Conservation (phyloP, 768 basidiomycete species). For the Daedaleopsis nitida region DNA sequence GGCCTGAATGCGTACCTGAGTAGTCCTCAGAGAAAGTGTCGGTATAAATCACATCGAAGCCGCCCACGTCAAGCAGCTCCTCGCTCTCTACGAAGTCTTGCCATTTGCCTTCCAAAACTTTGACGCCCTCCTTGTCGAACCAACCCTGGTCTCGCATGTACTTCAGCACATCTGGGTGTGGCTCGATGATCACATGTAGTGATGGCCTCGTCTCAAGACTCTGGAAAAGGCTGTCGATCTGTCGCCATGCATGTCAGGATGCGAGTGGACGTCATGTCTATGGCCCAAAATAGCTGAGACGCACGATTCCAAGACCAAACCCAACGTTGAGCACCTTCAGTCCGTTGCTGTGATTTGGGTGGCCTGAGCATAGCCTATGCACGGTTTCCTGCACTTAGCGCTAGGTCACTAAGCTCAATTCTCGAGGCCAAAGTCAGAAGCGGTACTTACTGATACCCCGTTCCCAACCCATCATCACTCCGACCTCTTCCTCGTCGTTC, state of each 20-base stretch:
- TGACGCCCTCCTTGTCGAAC: slow-evolving; percentile 75
- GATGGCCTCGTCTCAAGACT: slow-evolving; percentile 55
- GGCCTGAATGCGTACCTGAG: slow-evolving; percentile 39
- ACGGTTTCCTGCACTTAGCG: slow-evolving; percentile 77
- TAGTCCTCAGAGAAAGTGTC: slow-evolving; percentile 95
- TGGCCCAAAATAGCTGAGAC: slow-evolving; percentile 28
- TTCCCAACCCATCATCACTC: slow-evolving; percentile 99
- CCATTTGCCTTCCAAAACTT: slow-evolving; percentile 90
- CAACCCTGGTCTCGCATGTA: slow-evolving; percentile 79
- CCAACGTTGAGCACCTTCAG: slow-evolving; percentile 87
- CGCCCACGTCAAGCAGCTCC: slow-evolving; percentile 61
- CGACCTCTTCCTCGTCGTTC: slow-evolving; percentile 73
- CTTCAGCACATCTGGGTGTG: slow-evolving; percentile 88
- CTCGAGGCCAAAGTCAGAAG: background rate
- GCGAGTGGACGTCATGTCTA: background rate
- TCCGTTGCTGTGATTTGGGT: slow-evolving; percentile 45
- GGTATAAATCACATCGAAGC: slow-evolving; percentile 88
- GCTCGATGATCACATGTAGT: slow-evolving; percentile 89
- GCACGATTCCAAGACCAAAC: slow-evolving; percentile 90
- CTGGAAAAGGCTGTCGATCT: slow-evolving; percentile 90
- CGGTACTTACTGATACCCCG: slow-evolving; percentile 62
- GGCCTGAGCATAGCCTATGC: slow-evolving; percentile 53
- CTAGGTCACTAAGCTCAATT: slow-evolving; percentile 27
- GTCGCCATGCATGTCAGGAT: slow-evolving; percentile 3
- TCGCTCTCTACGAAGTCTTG: slow-evolving; percentile 76